Conservation (phyloP, 192 early-diverging fungal species). For the Mortierella claussenii region DNA sequence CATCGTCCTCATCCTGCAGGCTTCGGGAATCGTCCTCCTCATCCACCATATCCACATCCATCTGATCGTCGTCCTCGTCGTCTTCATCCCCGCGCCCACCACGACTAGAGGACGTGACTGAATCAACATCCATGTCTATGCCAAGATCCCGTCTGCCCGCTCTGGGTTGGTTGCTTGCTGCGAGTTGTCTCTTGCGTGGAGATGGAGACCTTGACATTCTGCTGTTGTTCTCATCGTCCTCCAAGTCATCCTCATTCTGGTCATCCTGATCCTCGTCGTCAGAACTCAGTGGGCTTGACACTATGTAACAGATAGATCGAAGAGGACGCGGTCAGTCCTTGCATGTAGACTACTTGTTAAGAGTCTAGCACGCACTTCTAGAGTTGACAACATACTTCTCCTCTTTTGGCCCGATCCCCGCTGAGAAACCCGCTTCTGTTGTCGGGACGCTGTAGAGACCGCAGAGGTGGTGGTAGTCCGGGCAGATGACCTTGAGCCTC, state of each 20-base stretch:
- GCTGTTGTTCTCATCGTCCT: slow-evolving; percentile 37
- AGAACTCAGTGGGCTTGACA: slow-evolving; percentile 28
- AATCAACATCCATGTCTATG: slow-evolving; percentile 28
- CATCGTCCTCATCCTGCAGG: slow-evolving; percentile 39
- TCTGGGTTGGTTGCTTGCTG: background rate
- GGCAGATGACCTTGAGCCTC: slow-evolving; percentile 2
- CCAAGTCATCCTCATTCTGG: slow-evolving; percentile 18
- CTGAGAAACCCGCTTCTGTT: background rate
- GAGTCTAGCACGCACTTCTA: too few relatives aligned
- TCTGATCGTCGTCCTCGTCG: slow-evolving; percentile 39
- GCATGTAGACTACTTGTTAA: too few relatives aligned
- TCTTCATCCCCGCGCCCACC: slow-evolving; percentile 12
- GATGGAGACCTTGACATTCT: slow-evolving; percentile 15
- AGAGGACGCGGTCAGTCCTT: too few relatives aligned
- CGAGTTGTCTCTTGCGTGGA: slow-evolving; percentile 19
- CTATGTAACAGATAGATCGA: too few relatives aligned
- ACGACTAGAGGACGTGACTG: slow-evolving; percentile 14
- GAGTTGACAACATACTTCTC: slow-evolving; percentile 16
- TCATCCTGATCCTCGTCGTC: slow-evolving; percentile 32
- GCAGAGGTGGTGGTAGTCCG: slow-evolving; percentile 3
- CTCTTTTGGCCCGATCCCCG: slow-evolving; percentile 13
- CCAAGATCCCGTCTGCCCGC: slow-evolving; percentile 1
- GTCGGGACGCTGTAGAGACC: background rate
- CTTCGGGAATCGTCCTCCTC: slow-evolving; percentile 31
- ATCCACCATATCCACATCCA: slow-evolving; percentile 49